Percentiles rank a stretch among this genome's conserved stretches.
Evolutionary conservation across 1,284 basidiomycete species (phyloP).

Genomic region (Cryptococcus floricola): DNA sequence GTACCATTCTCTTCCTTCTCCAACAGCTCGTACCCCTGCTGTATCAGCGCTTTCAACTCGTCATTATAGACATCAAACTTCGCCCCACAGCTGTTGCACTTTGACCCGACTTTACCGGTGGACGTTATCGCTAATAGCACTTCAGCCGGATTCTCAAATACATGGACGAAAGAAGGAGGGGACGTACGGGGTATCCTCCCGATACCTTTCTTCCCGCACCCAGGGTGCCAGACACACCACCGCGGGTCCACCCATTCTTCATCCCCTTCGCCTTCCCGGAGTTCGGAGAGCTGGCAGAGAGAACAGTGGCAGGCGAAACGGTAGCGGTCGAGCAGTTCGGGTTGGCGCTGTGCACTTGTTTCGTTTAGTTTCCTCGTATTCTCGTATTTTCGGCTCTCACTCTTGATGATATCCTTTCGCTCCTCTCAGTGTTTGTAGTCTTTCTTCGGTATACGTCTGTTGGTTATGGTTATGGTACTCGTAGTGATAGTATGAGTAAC

Average conservation of each 20-base stretch:
- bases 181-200: conserved; percentile 32
- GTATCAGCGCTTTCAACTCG: conserved; percentile 57
- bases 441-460: too few relatives aligned
- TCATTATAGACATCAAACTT: conserved; percentile 54
- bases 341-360: conserved; percentile 61
- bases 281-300: conserved; percentile 53
- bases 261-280: conserved; percentile 7
- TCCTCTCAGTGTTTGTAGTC: too few relatives aligned
- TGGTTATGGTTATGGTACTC: too few relatives aligned
- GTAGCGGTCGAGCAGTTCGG: conserved; percentile 67
- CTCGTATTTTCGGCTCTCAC: too few relatives aligned
- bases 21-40: conserved; percentile 64
- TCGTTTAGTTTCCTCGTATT: too few relatives aligned
- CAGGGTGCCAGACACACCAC: conserved; percentile 51
- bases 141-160: background rate
- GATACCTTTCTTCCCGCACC: conserved; percentile 14
- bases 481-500: too few relatives aligned
- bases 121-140: conserved; percentile 50
- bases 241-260: conserved; percentile 59
- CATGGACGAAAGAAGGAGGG: background rate
- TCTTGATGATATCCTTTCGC: too few relatives aligned
- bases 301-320: conserved; percentile 71
- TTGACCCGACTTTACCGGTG: conserved; percentile 24
- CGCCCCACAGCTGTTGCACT: conserved; percentile 61
- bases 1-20: conserved; percentile 64